phyloP scores from a whole-genome alignment of 2,329 filamentous ascomycete genomes.

The Leptographium wingfieldii region DNA sequence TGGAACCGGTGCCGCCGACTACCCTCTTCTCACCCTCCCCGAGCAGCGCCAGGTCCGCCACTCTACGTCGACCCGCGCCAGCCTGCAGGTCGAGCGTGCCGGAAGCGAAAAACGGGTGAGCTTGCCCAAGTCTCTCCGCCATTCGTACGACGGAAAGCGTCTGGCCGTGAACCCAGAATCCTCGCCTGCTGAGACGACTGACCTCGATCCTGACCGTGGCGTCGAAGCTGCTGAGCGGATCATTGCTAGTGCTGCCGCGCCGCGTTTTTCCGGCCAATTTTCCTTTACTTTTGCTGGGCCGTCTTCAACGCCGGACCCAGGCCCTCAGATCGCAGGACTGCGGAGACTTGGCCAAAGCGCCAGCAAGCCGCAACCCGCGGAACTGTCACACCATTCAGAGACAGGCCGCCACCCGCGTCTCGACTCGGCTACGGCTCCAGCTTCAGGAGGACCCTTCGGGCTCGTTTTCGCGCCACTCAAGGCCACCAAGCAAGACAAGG shows the following conservation, averaged over 20 bases:
- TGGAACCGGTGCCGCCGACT: conserved; percentile 30
- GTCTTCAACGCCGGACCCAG: neutral
- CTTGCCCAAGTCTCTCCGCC: conserved; percentile 39
- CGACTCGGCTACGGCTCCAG: neutral
- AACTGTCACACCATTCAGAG: neutral
- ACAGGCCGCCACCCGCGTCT: too few species aligned
- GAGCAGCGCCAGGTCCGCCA: conserved; percentile 36
- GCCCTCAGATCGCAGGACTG: conserved; percentile 6
- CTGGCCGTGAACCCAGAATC: conserved; percentile 6
- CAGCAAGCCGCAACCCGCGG: conserved; percentile 4
- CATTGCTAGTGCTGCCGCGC: neutral
- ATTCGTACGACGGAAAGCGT: conserved; percentile 41
- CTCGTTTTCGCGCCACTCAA: conserved; percentile 4
- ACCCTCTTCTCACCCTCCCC: conserved; percentile 37
- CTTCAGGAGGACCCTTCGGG: conserved; percentile 2
- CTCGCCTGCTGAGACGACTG: conserved; percentile 2
- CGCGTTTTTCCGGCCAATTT: neutral
- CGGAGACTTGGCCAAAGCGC: conserved; percentile 20
- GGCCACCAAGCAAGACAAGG: conserved; percentile 25
- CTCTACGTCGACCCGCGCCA: conserved; percentile 30
- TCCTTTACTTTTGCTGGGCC: neutral
- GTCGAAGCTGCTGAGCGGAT: neutral
- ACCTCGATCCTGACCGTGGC: conserved; percentile 22
- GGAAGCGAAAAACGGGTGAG: conserved; percentile 37
- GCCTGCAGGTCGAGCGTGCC: conserved; percentile 36